Conservation (phyloP, 108 stramenopile species). For the Phaeodactylum tricornutum region DNA sequence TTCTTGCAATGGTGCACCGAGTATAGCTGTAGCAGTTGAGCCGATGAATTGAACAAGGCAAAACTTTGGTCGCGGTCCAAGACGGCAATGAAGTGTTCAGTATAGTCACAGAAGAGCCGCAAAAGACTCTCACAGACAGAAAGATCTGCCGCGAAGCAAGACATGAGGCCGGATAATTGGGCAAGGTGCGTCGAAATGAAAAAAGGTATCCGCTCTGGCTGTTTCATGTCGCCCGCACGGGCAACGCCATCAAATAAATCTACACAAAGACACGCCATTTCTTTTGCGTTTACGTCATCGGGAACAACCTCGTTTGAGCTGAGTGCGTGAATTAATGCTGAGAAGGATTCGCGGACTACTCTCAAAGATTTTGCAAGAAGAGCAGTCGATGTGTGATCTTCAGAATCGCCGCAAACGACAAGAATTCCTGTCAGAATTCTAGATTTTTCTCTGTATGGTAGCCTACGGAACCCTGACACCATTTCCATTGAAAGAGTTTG, state of each 20-base stretch:
- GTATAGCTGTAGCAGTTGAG: constrained; percentile 59
- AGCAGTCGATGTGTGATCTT: constrained; percentile 31
- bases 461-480: constrained; percentile 55
- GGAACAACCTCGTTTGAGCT: constrained; percentile 27
- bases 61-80: constrained; percentile 52
- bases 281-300: constrained; percentile 41
- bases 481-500: constrained; percentile 11
- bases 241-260: constrained; percentile 62
- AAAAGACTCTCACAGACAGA: constrained; percentile 66
- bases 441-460: constrained; percentile 61
- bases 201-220: constrained; percentile 57
- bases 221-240: constrained; percentile 62
- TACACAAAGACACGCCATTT: constrained; percentile 68
- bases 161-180: constrained; percentile 69
- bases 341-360: constrained; percentile 51
- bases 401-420: constrained; percentile 53
- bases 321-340: constrained; percentile 42
- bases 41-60: constrained; percentile 53
- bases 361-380: constrained; percentile 49
- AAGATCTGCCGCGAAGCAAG: constrained; percentile 58
- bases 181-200: constrained; percentile 67
- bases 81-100: constrained; percentile 69
- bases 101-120: constrained; percentile 65
- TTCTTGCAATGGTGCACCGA: constrained; percentile 45
- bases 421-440: constrained; percentile 51